Evolutionary conservation across 805 yeast genomes (phyloP).

Genomic region (Blastobotrys chiropterorum): DNA sequence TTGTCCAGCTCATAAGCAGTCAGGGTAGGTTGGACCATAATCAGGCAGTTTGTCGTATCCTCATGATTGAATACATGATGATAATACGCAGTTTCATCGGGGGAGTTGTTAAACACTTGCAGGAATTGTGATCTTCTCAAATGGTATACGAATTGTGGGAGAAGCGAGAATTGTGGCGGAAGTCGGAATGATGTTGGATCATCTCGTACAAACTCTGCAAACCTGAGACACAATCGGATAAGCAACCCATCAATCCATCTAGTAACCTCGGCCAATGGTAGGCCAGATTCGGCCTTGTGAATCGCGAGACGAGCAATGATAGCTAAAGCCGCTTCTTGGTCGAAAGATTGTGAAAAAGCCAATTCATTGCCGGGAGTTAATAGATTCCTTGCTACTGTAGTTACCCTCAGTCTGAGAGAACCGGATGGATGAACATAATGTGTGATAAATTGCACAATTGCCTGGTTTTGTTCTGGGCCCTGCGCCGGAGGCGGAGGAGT

Average conservation of each 20-base stretch:
- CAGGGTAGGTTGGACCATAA: constrained; percentile 93
- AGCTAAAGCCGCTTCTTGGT: constrained; percentile 96
- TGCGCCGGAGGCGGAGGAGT: neutral
- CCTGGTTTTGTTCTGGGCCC: constrained; percentile 19
- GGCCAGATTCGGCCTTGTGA: constrained; percentile 63
- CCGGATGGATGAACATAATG: constrained; percentile 88
- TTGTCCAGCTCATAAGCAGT: constrained; percentile 73
- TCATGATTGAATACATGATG: constrained; percentile 83
- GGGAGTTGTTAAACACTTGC: constrained; percentile 91
- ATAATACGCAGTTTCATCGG: constrained; percentile 93
- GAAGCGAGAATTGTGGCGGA: constrained; percentile 68
- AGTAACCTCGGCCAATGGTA: constrained; percentile 78
- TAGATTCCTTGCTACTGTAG: constrained; percentile 57
- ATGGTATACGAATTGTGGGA: constrained; percentile 92
- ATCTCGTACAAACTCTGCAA: constrained; percentile 81
- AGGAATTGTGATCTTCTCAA: constrained; percentile 88
- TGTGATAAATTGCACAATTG: constrained; percentile 70
- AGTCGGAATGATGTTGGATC: constrained; percentile 72
- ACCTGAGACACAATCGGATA: constrained; percentile 76
- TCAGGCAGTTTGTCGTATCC: constrained; percentile 82
- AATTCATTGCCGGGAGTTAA: constrained; percentile 41
- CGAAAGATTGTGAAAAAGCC: constrained; percentile 55
- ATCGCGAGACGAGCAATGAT: constrained; percentile 81
- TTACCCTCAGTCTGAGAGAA: constrained; percentile 73
- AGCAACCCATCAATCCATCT: constrained; percentile 87